Evolutionary conservation across 345 rosid genomes (phyloP).

Genomic region (Passiflora organensis): DNA sequence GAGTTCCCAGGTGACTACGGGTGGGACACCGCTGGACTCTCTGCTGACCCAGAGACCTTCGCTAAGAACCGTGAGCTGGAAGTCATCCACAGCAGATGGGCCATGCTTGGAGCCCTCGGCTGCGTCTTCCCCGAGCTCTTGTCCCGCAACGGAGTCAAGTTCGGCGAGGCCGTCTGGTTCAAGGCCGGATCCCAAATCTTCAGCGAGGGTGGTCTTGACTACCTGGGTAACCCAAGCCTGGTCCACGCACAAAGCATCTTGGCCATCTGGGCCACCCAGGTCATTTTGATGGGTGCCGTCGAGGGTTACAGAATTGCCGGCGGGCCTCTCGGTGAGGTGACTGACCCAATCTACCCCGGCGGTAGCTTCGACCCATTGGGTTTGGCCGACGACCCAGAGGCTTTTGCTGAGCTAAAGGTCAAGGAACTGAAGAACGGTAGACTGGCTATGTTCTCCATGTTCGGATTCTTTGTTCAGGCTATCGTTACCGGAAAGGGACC

Average conservation of each 20-base stretch:
- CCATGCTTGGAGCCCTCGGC: no score
- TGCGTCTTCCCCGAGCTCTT: no score
- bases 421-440: no score
- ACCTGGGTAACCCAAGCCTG: constrained; percentile 80
- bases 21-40: constrained; percentile 80
- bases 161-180: constrained; percentile 83
- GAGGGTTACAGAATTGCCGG: constrained; percentile 73
- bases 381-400: constrained; percentile 77
- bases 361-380: constrained; percentile 89
- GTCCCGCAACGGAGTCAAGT: no score
- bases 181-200: constrained; percentile 82
- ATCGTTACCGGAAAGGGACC: constrained; percentile 85
- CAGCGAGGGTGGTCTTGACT: constrained; percentile 77
- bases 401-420: constrained; percentile 76
- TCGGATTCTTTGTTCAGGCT: no score
- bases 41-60: constrained; percentile 83
- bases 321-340: constrained; percentile 65
- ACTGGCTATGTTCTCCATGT: no score
- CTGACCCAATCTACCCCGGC: no score
- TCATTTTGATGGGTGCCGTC: constrained; percentile 65
- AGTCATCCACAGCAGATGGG: no score
- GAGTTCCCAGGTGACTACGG: constrained; percentile 76
- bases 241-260: constrained; percentile 73
- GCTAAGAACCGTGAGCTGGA: constrained; percentile 87
- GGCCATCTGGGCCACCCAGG: constrained; percentile 75